Evolutionary conservation across 2,329 filamentous ascomycete genomes (phyloP).

Genomic region (Geosmithia flava): DNA sequence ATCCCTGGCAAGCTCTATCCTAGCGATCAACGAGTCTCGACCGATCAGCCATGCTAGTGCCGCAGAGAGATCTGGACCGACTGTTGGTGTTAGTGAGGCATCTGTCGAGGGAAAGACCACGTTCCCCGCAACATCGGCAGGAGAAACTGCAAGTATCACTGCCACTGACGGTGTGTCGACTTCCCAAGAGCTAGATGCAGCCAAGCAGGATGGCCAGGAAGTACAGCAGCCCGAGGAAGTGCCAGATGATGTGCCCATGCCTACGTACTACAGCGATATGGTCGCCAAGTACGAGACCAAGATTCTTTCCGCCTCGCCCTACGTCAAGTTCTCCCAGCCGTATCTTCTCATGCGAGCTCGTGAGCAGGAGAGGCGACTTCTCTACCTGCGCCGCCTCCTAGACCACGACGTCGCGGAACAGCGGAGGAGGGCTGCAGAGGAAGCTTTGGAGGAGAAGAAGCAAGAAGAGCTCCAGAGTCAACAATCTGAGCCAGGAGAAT

Average conservation of each 20-base stretch:
- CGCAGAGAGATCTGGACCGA: slow-evolving; percentile 15
- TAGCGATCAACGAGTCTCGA: slow-evolving; percentile 23
- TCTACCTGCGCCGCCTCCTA: slow-evolving; percentile 69
- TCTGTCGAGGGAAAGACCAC: slow-evolving; percentile 23
- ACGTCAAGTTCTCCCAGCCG: slow-evolving; percentile 89
- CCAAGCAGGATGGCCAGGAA: not conserved
- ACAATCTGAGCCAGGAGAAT: not conserved
- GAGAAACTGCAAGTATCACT: not conserved
- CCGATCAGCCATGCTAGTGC: slow-evolving; percentile 17
- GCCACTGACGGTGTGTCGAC: not conserved
- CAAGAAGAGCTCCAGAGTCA: not conserved
- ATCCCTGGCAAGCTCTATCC: slow-evolving; percentile 24
- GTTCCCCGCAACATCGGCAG: not conserved
- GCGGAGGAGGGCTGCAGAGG: not conserved
- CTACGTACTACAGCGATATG: slow-evolving; percentile 90
- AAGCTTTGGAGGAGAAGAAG: not conserved
- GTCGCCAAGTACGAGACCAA: slow-evolving; percentile 88
- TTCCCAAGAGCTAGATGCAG: not conserved
- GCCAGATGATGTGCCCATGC: slow-evolving; percentile 70
- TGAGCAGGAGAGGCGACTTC: slow-evolving; percentile 75
- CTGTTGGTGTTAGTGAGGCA: slow-evolving; percentile 20
- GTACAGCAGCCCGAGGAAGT: slow-evolving; percentile 31
- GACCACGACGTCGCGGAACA: slow-evolving; percentile 44
- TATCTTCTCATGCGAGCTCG: slow-evolving; percentile 86
- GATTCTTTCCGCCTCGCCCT: slow-evolving; percentile 87